Base-by-base conservation (phyloP, 768 basidiomycete genomes). In the Panellus pusillus region DNA sequence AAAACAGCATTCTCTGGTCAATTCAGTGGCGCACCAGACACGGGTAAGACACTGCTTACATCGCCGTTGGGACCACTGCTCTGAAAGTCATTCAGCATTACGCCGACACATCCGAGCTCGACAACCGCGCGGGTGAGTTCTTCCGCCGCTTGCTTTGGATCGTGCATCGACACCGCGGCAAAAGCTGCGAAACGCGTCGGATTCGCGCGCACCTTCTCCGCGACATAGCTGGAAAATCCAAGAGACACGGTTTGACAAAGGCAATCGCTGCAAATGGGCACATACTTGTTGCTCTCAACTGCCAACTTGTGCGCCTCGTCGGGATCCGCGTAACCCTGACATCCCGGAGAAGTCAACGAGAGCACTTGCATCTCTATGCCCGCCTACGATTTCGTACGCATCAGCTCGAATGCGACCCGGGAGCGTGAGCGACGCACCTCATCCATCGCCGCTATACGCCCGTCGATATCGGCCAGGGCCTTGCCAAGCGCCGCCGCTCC, bases 311-410 rank as follows among this genome's bases (percentile, higher is more conserved):
- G 57, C 4, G 61, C 61, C 9, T 55, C 54, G 4, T 28, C 54
- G 1, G 61, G 61, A 51, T 62, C 57, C 11, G 47, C 37, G 17
- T 50, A 32, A 15, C 61, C 61, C 17, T 62, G 61, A 27, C 44
- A 44, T 12, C 61, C 61, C 4, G 61, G 61, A 6, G 57, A 36
- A 4, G 61, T 62, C 41, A 62, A 42, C 11, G 61, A 62, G 8
- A 62, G 54, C 17, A 62, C 54, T 41, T 62, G 61, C 57, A 62
- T 55, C 46, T 62, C 61, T 1, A 62, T 48, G 3, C 61, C 61
- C 11, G 57, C 59, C 59, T 61, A 38, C 42, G 29, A 27, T 13
- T 18, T 24, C 24, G 24, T 24, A 24, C 24, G 24, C 24, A 24
- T 2, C 24, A 24, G 24, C 24, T 24, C 24, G 6, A 24, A 24